A percentile compares a stretch with the other conserved stretches of the same genome.
phyloP scores from a whole-genome alignment of 2,329 filamentous ascomycete genomes.

The Stachybotrys chlorohalonatus region DNA sequence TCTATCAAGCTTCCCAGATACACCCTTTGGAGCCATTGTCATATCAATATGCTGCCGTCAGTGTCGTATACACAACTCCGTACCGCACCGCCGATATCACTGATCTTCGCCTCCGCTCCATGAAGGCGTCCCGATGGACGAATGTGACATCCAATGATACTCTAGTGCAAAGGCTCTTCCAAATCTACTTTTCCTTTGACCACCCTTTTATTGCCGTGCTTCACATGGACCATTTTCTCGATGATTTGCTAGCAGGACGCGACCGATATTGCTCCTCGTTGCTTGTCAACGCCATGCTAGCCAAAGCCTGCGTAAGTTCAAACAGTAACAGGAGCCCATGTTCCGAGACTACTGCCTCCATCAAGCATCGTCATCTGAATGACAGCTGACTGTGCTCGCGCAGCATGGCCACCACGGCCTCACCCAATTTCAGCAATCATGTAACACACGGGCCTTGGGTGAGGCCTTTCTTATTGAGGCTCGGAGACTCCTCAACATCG shows the following conservation, averaged over 20 bases:
- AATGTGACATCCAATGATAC: not conserved
- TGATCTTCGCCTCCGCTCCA: not conserved
- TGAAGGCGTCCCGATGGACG: not conserved
- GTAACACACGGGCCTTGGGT: not conserved
- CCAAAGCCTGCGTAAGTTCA: conserved; percentile 20
- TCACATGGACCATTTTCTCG: conserved; percentile 25
- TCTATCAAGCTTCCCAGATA: no score
- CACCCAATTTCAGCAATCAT: not conserved
- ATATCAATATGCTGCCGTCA: not conserved
- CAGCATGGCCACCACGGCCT: not conserved
- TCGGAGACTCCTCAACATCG: not conserved
- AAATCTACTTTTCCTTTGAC: not conserved
- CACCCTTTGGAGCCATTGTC: no score
- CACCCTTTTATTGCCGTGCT: conserved; percentile 4
- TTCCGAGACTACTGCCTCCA: no score
- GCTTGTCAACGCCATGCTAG: conserved; percentile 25
- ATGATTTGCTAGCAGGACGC: conserved; percentile 20
- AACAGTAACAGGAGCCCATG: no score
- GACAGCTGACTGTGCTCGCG: not conserved
- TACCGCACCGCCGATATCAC: not conserved
- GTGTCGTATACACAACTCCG: not conserved
- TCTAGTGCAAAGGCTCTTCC: not conserved
- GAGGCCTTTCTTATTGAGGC: not conserved
- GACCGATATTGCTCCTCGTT: conserved; percentile 22
- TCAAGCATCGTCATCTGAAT: not conserved